These are phyloP conservation scores for Acorus calamus DNA, from an alignment of 106 monocot genomes.

Conservation along the genomic window DNA sequence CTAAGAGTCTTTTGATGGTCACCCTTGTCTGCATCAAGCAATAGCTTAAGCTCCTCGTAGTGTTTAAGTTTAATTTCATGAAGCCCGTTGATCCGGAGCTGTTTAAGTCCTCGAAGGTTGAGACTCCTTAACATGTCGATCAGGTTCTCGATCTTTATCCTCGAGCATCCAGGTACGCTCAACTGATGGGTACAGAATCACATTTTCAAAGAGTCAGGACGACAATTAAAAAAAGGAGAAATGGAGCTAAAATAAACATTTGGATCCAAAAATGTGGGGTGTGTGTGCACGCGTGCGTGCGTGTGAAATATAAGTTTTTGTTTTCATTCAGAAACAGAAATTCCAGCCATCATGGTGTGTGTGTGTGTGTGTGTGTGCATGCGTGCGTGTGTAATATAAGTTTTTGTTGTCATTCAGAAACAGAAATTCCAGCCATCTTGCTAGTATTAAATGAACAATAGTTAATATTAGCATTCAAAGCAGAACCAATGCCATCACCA, in stretches of 20 bases:
- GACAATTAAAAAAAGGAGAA: not conserved
- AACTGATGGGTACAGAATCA: slow-evolving; percentile 10
- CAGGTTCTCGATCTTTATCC: slow-evolving; percentile 11
- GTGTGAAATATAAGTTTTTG: too few relatives aligned
- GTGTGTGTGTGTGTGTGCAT: not conserved
- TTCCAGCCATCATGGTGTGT: too few relatives aligned
- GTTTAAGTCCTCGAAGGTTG: slow-evolving; percentile 9
- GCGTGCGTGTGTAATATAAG: too few relatives aligned
- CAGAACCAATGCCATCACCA: too few relatives aligned
- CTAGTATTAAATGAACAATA: too few relatives aligned
- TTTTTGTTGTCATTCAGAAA: too few relatives aligned
- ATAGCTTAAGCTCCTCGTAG: slow-evolving; percentile 10
- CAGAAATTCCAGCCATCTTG: too few relatives aligned
- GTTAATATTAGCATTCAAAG: too few relatives aligned
- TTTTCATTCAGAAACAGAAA: too few relatives aligned
- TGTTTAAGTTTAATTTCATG: slow-evolving; percentile 8
- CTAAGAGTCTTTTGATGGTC: not conserved
- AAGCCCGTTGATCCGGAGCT: slow-evolving; percentile 15
- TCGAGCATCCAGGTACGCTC: slow-evolving; percentile 19
- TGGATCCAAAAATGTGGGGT: not conserved
- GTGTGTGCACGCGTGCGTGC: too few relatives aligned
- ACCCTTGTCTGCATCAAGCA: slow-evolving; percentile 6
- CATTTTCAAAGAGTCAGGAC: not conserved
- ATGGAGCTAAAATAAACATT: not conserved
- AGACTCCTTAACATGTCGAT: slow-evolving; percentile 12